Conservation (phyloP, 352 stramenopile species). For the Salisapilia sapeloensis region DNA sequence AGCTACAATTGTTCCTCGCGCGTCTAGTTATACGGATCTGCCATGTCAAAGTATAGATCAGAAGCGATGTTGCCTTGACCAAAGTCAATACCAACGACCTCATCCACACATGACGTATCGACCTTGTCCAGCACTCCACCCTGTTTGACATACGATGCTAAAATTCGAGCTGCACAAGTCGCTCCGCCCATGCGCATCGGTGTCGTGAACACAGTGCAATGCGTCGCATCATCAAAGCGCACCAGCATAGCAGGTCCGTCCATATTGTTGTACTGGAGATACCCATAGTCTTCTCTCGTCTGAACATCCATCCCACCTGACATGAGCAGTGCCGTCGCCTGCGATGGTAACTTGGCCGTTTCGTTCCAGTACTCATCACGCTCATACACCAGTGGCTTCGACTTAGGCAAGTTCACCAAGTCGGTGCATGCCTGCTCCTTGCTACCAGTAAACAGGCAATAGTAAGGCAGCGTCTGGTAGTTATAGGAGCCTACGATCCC, state of each 20-base stretch:
- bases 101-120: conserved; percentile 46
- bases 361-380: conserved; percentile 58
- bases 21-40: conserved; percentile 19
- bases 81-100: conserved; percentile 35
- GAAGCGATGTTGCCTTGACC: conserved; percentile 7
- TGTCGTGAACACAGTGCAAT: conserved; percentile 72
- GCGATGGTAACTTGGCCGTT: conserved; percentile 17
- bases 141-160: conserved; percentile 45
- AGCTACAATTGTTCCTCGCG: no score
- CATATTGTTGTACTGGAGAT: conserved; percentile 27
- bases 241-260: conserved; percentile 37
- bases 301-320: conserved; percentile 34
- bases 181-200: conserved; percentile 15
- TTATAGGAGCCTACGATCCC: conserved; percentile 48
- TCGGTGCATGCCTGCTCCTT: conserved; percentile 32
- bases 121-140: conserved; percentile 31
- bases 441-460: conserved; percentile 58
- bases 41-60: conserved; percentile 19
- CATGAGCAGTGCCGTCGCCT: conserved; percentile 31
- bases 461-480: conserved; percentile 47
- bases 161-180: conserved; percentile 48
- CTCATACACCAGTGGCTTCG: conserved; percentile 22
- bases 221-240: conserved; percentile 43
- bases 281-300: conserved; percentile 26
- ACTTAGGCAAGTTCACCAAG: conserved; percentile 19